A percentile compares a stretch with the other conserved stretches of the same genome.
Evolutionary conservation across 768 basidiomycete genomes (phyloP).

Genomic region (Trametes coccinea): DNA sequence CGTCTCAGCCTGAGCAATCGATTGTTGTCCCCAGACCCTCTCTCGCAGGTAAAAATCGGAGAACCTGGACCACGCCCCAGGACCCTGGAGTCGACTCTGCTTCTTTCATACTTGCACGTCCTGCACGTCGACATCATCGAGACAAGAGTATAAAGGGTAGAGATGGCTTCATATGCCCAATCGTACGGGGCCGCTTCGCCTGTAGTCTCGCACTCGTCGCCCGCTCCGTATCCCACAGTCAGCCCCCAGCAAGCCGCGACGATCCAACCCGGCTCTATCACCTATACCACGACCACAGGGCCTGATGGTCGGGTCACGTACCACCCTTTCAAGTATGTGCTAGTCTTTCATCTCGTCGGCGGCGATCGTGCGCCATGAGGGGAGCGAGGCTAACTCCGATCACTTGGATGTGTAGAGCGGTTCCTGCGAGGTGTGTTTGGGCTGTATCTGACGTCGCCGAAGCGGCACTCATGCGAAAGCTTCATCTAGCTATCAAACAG

Average conservation of each 20-base stretch:
- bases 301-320: slow-evolving; percentile 65
- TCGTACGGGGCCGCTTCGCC: slow-evolving; percentile 7
- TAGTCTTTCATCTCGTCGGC: neutral
- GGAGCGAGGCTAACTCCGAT: slow-evolving; percentile 17
- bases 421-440: slow-evolving; percentile 64
- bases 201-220: slow-evolving; percentile 17
- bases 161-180: slow-evolving; percentile 2
- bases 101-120: neutral
- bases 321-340: slow-evolving; percentile 70
- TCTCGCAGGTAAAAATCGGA: neutral
- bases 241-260: slow-evolving; percentile 35
- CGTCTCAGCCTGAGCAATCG: slow-evolving; percentile 5
- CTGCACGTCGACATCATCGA: neutral
- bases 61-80: neutral
- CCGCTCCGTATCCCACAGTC: slow-evolving; percentile 19
- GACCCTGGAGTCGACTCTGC: too few relatives aligned
- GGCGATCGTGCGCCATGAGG: slow-evolving; percentile 9
- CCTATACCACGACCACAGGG: slow-evolving; percentile 66
- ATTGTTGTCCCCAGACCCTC: neutral
- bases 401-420: slow-evolving; percentile 49
- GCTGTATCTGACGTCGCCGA: neutral
- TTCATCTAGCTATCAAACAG: slow-evolving; percentile 63
- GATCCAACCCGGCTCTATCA: slow-evolving; percentile 67
- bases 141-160: neutral
- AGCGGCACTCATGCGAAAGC: neutral